A percentile compares a stretch with the other conserved stretches of the same genome.
phyloP scores from a whole-genome alignment of 305 asterid genomes.

The Solanum hybrid region DNA sequence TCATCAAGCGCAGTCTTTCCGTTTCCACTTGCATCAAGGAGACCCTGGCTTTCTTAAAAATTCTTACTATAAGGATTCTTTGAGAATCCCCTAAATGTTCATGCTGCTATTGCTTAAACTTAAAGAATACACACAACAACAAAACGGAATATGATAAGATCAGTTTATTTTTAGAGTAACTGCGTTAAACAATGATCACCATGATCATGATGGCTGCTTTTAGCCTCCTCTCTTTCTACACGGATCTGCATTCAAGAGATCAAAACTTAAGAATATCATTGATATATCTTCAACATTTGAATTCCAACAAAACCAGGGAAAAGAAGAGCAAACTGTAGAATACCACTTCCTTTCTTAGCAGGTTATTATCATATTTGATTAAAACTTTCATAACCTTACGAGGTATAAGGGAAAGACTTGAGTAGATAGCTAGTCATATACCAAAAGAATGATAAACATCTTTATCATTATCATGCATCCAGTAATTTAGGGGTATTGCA shows the following conservation, averaged over 20 bases:
- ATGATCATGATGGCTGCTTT: neutral
- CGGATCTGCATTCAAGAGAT: neutral
- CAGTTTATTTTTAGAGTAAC: neutral
- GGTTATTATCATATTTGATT: neutral
- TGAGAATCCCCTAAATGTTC: neutral
- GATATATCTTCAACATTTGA: neutral
- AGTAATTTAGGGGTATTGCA: neutral
- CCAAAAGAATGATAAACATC: neutral
- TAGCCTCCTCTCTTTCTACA: neutral
- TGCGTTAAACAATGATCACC: neutral
- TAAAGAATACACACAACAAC: neutral
- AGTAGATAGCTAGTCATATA: neutral
- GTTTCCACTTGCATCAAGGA: neutral
- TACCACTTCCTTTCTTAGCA: neutral
- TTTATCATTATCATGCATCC: neutral
- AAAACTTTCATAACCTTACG: neutral
- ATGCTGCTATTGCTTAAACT: neutral
- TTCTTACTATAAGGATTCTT: neutral
- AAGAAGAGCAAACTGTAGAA: neutral
- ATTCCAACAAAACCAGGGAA: neutral
- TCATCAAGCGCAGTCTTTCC: neutral
- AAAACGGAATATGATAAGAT: neutral
- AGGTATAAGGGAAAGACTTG: neutral
- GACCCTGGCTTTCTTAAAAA: neutral
- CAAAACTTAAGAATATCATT: neutral